phyloP scores from a whole-genome alignment of 345 rosid species.

The Cardamine occulta region DNA sequence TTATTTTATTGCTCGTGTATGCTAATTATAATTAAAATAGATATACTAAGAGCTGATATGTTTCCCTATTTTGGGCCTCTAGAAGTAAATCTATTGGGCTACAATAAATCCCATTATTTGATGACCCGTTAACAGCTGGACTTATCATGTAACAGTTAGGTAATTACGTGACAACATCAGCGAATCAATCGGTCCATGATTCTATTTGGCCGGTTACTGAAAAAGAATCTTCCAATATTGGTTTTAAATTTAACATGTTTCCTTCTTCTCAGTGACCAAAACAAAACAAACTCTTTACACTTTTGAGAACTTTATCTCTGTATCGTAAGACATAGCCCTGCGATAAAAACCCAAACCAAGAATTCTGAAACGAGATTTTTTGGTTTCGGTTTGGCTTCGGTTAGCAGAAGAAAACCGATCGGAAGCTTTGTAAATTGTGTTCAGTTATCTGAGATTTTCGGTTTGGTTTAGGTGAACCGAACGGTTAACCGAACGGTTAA shows the following conservation, averaged over 20 bases:
- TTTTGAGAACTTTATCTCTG: neutral
- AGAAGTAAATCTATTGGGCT: neutral
- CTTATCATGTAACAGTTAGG: neutral
- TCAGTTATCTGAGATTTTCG: too few relatives aligned
- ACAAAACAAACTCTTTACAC: neutral
- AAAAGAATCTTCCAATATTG: neutral
- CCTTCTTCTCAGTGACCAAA: neutral
- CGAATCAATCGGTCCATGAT: conserved; percentile 8
- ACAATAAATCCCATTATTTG: neutral
- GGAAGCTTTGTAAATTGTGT: too few relatives aligned
- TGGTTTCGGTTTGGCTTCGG: too few relatives aligned
- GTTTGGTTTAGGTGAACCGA: too few relatives aligned
- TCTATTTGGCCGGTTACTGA: neutral
- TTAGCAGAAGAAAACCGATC: too few relatives aligned
- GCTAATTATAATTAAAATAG: neutral
- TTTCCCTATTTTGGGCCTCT: neutral
- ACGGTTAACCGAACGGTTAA: too few relatives aligned
- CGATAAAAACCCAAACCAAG: too few relatives aligned
- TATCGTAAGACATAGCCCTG: too few relatives aligned
- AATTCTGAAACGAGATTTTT: too few relatives aligned
- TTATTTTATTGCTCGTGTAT: conserved; percentile 1
- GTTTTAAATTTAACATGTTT: neutral
- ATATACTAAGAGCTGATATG: neutral
- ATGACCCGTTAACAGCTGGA: neutral
- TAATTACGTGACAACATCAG: neutral